Evolutionary conservation across 1,284 basidiomycete species (phyloP).

Genomic region (Marasmius tenuissimus): DNA sequence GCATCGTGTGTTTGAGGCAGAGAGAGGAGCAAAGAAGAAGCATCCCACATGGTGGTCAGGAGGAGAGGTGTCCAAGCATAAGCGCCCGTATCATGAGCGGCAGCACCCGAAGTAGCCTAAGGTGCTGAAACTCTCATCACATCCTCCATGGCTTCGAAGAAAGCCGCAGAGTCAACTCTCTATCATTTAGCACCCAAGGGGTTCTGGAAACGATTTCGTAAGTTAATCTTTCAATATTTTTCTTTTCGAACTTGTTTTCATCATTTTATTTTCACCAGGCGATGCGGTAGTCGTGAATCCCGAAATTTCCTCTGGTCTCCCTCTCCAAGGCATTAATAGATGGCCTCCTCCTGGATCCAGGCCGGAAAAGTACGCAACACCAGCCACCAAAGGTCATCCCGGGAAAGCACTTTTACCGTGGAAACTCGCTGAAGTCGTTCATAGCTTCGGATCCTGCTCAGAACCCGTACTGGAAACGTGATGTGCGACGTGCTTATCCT

Average conservation of each 20-base stretch:
- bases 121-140: no score
- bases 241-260: not conserved
- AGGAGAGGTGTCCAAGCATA: no score
- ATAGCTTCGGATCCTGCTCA: slow-evolving; percentile 79
- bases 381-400: slow-evolving; percentile 79
- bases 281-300: slow-evolving; percentile 81
- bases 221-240: slow-evolving; percentile 38
- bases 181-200: slow-evolving; percentile 87
- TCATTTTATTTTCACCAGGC: slow-evolving; percentile 43
- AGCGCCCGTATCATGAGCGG: not conserved
- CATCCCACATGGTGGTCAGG: no score
- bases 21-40: no score
- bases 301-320: slow-evolving; percentile 91
- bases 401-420: slow-evolving; percentile 11
- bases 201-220: slow-evolving; percentile 95
- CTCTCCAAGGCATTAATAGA: slow-evolving; percentile 70
- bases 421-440: slow-evolving; percentile 11
- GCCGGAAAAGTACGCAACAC: slow-evolving; percentile 82
- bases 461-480: slow-evolving; percentile 94
- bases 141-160: slow-evolving; percentile 63
- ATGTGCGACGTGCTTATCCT: slow-evolving; percentile 90
- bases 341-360: slow-evolving; percentile 87
- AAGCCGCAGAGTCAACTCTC: slow-evolving; percentile 78
- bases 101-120: no score
- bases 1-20: no score